A percentile compares a stretch with the other conserved stretches of the same genome.
Conservation (phyloP, 805 yeast species). For the Metschnikowia sp. region DNA sequence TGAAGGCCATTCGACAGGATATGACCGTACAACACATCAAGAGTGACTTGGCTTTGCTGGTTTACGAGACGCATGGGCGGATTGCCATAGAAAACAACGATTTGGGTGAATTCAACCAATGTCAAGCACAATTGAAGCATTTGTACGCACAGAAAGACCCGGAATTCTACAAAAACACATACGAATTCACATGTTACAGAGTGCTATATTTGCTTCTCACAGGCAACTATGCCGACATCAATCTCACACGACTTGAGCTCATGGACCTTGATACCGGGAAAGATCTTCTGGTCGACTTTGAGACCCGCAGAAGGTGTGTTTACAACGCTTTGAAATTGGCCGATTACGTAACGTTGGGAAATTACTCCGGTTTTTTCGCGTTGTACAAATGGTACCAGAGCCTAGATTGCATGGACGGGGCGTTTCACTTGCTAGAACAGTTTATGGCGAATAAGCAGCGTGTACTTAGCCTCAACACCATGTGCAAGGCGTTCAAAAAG, state of each 20-base stretch:
- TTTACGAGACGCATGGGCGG: slow-evolving; percentile 83
- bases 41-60: slow-evolving; percentile 68
- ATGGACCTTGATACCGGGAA: slow-evolving; percentile 4
- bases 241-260: slow-evolving; percentile 30
- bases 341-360: slow-evolving; percentile 6
- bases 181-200: slow-evolving; percentile 70
- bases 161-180: slow-evolving; percentile 8
- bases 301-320: slow-evolving; percentile 6
- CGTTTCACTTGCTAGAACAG: slow-evolving; percentile 13
- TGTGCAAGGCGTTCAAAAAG: slow-evolving; percentile 18
- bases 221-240: slow-evolving; percentile 56
- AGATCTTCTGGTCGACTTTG: background rate
- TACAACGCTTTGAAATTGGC: slow-evolving; percentile 13
- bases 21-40: slow-evolving; percentile 86
- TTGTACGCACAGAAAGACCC: slow-evolving; percentile 46
- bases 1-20: slow-evolving; percentile 91
- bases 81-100: slow-evolving; percentile 82
- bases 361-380: slow-evolving; percentile 37
- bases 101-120: slow-evolving; percentile 92
- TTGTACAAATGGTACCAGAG: slow-evolving; percentile 6
- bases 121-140: slow-evolving; percentile 74
- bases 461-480: slow-evolving; percentile 14
- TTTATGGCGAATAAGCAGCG: slow-evolving; percentile 18
- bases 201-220: slow-evolving; percentile 75
- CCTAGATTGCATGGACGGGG: slow-evolving; percentile 8